These are phyloP conservation scores for Boletales sp. DNA, from an alignment of 768 basidiomycete species.

Conservation along the genomic window DNA sequence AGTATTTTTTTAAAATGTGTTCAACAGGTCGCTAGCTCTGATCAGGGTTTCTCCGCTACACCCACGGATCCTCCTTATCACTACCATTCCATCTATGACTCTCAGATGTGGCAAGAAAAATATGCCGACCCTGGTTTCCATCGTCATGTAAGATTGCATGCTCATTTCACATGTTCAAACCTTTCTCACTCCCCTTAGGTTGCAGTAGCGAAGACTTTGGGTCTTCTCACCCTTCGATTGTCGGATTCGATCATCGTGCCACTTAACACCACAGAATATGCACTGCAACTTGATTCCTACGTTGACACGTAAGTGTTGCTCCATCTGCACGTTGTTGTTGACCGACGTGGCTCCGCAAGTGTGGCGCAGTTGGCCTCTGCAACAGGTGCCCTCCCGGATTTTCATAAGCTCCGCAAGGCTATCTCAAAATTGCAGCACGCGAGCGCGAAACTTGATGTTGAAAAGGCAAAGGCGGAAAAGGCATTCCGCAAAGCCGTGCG, in stretches of 20 bases:
- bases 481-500: conserved; percentile 46
- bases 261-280: conserved; percentile 74
- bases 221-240: conserved; percentile 55
- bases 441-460: conserved; percentile 54
- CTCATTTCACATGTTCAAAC: background rate
- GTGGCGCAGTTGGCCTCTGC: conserved; percentile 45
- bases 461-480: conserved; percentile 54
- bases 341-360: conserved; percentile 30
- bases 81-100: conserved; percentile 73
- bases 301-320: conserved; percentile 48
- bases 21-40: conserved; percentile 31
- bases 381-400: conserved; percentile 22
- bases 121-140: conserved; percentile 76
- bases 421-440: conserved; percentile 47
- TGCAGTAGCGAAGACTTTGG: conserved; percentile 62
- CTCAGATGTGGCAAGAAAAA: conserved; percentile 63
- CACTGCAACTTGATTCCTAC: conserved; percentile 58
- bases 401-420: conserved; percentile 43
- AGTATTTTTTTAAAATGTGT: background rate
- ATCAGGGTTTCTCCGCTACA: conserved; percentile 28
- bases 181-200: conserved; percentile 35
- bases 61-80: conserved; percentile 62
- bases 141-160: conserved; percentile 50
- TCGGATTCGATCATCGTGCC: conserved; percentile 62
- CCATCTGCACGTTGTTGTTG: conserved; percentile 22